Evolutionary conservation across 2,329 filamentous ascomycete species (phyloP).

Genomic region (Penicillium sp.): DNA sequence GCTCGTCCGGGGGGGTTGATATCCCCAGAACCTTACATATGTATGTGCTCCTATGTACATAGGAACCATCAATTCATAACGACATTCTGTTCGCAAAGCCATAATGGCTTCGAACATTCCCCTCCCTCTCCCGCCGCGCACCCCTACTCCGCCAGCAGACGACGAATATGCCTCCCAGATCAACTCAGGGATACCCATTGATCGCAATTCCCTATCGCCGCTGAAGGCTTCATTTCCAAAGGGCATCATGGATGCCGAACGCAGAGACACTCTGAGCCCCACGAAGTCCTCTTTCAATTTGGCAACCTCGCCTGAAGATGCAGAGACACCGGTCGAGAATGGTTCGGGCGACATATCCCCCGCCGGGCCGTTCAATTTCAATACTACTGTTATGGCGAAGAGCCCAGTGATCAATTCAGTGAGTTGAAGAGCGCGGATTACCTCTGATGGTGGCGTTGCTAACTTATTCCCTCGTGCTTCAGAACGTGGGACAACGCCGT

Average conservation of each 20-base stretch:
- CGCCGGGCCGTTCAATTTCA: slow-evolving; percentile 84
- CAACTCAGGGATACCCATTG: slow-evolving; percentile 34
- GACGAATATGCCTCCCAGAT: slow-evolving; percentile 25
- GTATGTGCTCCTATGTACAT: neutral
- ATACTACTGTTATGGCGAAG: slow-evolving; percentile 74
- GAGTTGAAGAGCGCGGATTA: slow-evolving; percentile 33
- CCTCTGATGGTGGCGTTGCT: neutral
- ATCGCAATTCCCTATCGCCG: slow-evolving; percentile 50
- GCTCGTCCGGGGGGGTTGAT: slow-evolving; percentile 3
- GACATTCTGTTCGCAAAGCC: slow-evolving; percentile 13
- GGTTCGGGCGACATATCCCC: slow-evolving; percentile 34
- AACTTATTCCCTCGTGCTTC: slow-evolving; percentile 22
- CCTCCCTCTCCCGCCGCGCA: slow-evolving; percentile 59
- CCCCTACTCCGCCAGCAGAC: slow-evolving; percentile 62
- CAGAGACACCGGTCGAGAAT: slow-evolving; percentile 24
- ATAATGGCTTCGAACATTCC: slow-evolving; percentile 60
- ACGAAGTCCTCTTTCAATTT: slow-evolving; percentile 37
- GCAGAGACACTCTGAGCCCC: slow-evolving; percentile 31
- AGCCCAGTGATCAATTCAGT: slow-evolving; percentile 72
- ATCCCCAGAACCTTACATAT: neutral
- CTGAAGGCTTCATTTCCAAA: slow-evolving; percentile 39
- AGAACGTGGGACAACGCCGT: slow-evolving; percentile 87
- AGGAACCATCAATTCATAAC: neutral
- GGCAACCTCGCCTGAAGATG: slow-evolving; percentile 27
- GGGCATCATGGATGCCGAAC: slow-evolving; percentile 17